Conservation (phyloP, 371 early-diverging fungal species). For the Parasitella parasitica region DNA sequence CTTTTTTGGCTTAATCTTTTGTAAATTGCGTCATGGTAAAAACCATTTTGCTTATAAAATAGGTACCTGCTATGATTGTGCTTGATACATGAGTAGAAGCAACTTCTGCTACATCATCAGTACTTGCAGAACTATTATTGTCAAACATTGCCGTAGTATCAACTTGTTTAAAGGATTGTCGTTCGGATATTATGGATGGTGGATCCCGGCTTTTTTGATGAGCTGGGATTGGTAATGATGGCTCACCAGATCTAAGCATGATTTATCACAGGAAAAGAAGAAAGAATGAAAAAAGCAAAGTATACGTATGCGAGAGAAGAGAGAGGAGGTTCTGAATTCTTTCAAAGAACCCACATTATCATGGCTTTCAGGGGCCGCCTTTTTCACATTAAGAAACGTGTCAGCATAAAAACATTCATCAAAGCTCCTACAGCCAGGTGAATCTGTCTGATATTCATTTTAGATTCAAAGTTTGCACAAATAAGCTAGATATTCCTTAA, state of each 20-base stretch:
- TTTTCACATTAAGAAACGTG: too few relatives aligned
- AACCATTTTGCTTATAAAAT: background rate
- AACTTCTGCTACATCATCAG: background rate
- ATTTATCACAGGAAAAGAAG: background rate
- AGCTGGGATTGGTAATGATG: slow-evolving; percentile 3
- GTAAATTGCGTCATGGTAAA: slow-evolving; percentile 23
- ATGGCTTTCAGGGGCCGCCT: too few relatives aligned
- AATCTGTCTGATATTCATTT: too few relatives aligned
- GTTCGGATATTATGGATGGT: background rate
- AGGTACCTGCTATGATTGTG: slow-evolving; percentile 21
- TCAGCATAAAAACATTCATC: too few relatives aligned
- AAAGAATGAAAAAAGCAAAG: background rate
- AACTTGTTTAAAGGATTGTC: slow-evolving; percentile 1
- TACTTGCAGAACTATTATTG: slow-evolving; percentile 10
- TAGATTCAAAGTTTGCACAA: too few relatives aligned
- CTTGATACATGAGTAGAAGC: slow-evolving; percentile 12
- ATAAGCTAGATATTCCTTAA: too few relatives aligned
- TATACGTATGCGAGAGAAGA: too few relatives aligned
- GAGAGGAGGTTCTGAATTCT: background rate
- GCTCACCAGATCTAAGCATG: slow-evolving; percentile 8
- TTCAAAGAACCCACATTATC: background rate
- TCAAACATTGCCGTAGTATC: slow-evolving; percentile 13
- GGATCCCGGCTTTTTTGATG: slow-evolving; percentile 5
- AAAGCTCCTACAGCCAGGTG: too few relatives aligned
- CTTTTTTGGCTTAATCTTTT: background rate